Conservation (phyloP, 306 rosid species). For the Vachellia pachyceras region DNA sequence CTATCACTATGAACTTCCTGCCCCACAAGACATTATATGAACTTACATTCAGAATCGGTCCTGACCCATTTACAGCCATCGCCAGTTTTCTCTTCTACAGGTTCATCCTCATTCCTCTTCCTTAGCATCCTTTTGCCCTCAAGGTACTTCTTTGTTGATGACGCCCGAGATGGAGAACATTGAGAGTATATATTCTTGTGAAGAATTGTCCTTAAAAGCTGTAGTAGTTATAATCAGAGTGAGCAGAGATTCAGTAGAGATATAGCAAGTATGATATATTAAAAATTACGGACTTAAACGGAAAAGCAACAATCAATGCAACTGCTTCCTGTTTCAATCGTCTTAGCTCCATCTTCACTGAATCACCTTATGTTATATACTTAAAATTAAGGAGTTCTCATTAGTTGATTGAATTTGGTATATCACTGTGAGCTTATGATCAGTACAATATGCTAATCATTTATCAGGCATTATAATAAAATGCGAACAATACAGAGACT, state of each 20-base stretch:
- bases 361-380: background rate
- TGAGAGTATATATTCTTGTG: conserved; percentile 76
- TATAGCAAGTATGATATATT: background rate
- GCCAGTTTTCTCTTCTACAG: conserved; percentile 47
- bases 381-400: background rate
- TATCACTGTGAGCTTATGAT: background rate
- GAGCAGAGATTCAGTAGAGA: background rate
- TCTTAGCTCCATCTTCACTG: background rate
- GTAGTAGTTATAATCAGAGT: conserved; percentile 33
- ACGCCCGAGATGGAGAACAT: conserved; percentile 49
- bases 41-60: conserved; percentile 98
- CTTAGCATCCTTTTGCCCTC: conserved; percentile 58
- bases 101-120: conserved; percentile 49
- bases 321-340: background rate
- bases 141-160: conserved; percentile 61
- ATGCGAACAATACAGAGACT: background rate
- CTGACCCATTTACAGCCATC: conserved; percentile 91
- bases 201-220: conserved; percentile 89
- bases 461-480: background rate
- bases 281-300: background rate
- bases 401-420: background rate
- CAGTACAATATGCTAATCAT: background rate
- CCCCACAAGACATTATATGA: conserved; percentile 6
- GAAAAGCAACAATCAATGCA: background rate
- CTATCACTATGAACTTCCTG: background rate